A percentile compares a stretch with the other conserved stretches of the same genome.
These are phyloP conservation scores for Pelargonium myrrhifolium DNA, from an alignment of 441 rosid genomes.

Conservation along the genomic window DNA sequence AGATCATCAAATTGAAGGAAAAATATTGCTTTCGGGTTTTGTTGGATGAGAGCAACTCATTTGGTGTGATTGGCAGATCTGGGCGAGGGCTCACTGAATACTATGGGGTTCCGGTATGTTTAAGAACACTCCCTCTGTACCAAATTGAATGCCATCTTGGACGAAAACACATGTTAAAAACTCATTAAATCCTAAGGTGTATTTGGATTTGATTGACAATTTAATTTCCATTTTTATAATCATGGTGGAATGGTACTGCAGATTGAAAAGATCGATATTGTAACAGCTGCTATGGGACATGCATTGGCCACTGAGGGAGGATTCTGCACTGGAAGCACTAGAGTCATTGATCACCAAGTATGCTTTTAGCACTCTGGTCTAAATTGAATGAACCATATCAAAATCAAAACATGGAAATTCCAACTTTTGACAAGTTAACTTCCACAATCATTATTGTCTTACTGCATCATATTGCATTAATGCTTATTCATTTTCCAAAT, in stretches of 20 bases:
- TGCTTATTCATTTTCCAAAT: slow-evolving; percentile 9
- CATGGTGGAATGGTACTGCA: slow-evolving; percentile 25
- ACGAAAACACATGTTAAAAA: too few species aligned
- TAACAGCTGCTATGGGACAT: slow-evolving; percentile 95
- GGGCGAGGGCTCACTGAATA: slow-evolving; percentile 92
- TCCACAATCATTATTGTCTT: background rate
- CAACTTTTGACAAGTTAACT: background rate
- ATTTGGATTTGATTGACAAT: slow-evolving; percentile 8
- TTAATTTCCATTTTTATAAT: slow-evolving; percentile 19
- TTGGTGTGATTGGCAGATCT: slow-evolving; percentile 77
- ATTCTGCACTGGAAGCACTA: slow-evolving; percentile 86
- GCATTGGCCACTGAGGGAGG: slow-evolving; percentile 95
- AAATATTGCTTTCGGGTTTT: slow-evolving; percentile 75
- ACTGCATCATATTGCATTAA: background rate
- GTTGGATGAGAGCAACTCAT: slow-evolving; percentile 88
- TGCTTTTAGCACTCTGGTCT: slow-evolving; percentile 4
- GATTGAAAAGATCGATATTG: slow-evolving; percentile 88
- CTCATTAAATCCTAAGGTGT: too few species aligned
- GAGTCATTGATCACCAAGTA: slow-evolving; percentile 90
- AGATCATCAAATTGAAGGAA: slow-evolving; percentile 83
- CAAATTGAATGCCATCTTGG: background rate
- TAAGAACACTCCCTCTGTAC: background rate
- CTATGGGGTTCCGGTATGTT: slow-evolving; percentile 61
- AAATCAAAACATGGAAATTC: background rate
- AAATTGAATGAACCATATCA: background rate